A percentile compares a stretch with the other conserved stretches of the same genome.
Evolutionary conservation across 129 eudicot species (phyloP).

Genomic region (Artemisia annua): DNA sequence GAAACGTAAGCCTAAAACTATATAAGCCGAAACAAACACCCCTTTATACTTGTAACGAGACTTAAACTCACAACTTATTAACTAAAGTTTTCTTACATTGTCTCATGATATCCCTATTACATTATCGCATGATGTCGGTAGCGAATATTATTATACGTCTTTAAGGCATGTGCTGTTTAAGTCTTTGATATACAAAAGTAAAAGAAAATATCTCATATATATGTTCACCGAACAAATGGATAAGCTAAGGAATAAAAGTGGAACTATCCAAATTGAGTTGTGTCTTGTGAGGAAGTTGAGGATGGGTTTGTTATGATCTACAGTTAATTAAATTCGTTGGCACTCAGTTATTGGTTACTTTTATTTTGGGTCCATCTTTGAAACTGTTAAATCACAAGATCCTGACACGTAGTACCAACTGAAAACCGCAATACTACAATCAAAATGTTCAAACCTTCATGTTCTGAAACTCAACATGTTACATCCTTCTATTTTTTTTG

Average conservation of each 20-base stretch:
- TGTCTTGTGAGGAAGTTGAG: conserved; percentile 34
- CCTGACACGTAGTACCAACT: conserved; percentile 39
- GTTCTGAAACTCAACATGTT: not conserved
- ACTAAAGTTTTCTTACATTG: too few species aligned
- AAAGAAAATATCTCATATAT: too few species aligned
- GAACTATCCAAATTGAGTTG: conserved; percentile 32
- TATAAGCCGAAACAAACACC: too few species aligned
- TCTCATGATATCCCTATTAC: too few species aligned
- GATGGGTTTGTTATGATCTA: conserved; percentile 41
- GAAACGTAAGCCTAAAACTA: too few species aligned
- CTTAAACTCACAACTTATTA: too few species aligned
- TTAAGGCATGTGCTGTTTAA: too few species aligned
- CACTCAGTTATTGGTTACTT: conserved; percentile 32
- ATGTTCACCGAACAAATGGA: conserved; percentile 3
- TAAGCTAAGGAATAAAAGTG: conserved; percentile 30
- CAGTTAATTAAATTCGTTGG: conserved; percentile 43
- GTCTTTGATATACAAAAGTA: too few species aligned
- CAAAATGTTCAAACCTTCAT: not conserved
- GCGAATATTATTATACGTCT: too few species aligned
- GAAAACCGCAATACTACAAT: conserved; percentile 26
- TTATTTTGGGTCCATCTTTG: conserved; percentile 15
- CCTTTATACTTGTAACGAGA: too few species aligned
- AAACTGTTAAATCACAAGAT: conserved; percentile 14
- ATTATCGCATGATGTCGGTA: too few species aligned
- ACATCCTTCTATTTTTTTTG: not conserved